phyloP scores from a whole-genome alignment of 371 early-diverging fungal genomes.

The Cokeromyces recurvatus region DNA sequence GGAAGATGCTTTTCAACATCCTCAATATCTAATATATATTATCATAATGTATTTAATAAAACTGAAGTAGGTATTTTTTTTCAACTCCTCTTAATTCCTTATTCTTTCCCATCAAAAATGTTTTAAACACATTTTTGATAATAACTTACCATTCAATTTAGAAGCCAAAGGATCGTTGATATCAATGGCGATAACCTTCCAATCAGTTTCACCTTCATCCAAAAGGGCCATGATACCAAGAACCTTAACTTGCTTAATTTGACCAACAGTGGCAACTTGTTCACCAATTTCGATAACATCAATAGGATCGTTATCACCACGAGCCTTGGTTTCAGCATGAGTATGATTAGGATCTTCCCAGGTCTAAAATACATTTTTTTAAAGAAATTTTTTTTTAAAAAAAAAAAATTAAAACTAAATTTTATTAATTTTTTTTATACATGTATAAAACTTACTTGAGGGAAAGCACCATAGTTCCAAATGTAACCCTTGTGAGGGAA shows the following conservation, averaged over 20 bases:
- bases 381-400: background rate
- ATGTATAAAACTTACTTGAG: constrained; percentile 41
- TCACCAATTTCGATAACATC: constrained; percentile 96
- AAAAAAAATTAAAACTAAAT: no score
- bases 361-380: constrained; percentile 46
- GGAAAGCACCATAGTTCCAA: constrained; percentile 97
- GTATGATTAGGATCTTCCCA: constrained; percentile 90
- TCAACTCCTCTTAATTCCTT: no score
- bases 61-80: no score
- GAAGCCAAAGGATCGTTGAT: constrained; percentile 84
- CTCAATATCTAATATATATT: constrained; percentile 63
- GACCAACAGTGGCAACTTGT: constrained; percentile 75
- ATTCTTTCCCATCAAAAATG: no score
- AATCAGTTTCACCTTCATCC: constrained; percentile 98
- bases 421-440: background rate
- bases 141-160: constrained; percentile 67
- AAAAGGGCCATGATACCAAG: constrained; percentile 93
- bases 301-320: constrained; percentile 95
- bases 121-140: no score
- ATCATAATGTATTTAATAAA: no score
- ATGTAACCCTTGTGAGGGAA: constrained; percentile 96
- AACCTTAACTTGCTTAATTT: constrained; percentile 96
- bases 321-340: constrained; percentile 77
- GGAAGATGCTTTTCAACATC: constrained; percentile 93
- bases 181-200: constrained; percentile 96